phyloP scores from a whole-genome alignment of 108 stramenopile genomes.

The Seminavis robusta region DNA sequence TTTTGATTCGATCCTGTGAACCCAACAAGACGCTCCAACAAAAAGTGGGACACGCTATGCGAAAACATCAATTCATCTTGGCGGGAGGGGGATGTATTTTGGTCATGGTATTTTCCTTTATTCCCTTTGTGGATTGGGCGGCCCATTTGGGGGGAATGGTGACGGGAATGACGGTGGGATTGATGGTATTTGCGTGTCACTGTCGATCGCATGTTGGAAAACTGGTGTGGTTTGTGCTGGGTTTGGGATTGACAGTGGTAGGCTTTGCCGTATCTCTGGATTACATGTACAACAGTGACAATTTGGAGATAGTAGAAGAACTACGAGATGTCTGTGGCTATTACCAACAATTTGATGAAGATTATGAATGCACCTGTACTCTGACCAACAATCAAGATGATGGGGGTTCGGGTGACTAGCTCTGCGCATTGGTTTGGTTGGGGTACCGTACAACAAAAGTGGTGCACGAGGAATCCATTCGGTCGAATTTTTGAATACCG shows the following conservation, averaged over 20 bases:
- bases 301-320: conserved; percentile 53
- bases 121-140: conserved; percentile 83
- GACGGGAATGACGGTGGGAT: conserved; percentile 58
- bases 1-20: conserved; percentile 19
- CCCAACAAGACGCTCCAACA: no score
- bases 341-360: conserved; percentile 66
- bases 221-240: conserved; percentile 53
- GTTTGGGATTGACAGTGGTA: conserved; percentile 34
- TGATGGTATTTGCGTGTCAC: conserved; percentile 50
- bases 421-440: no score
- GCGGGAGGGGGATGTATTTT: no score
- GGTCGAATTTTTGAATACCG: no score
- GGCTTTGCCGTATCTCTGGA: conserved; percentile 33
- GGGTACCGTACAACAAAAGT: no score
- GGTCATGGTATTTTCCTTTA: no score
- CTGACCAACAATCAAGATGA: no score
- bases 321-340: conserved; percentile 73
- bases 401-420: no score
- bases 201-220: no score
- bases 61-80: no score
- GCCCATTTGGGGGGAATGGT: conserved; percentile 70
- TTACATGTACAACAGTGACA: conserved; percentile 54
- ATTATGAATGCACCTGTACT: conserved; percentile 69
- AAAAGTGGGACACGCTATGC: no score
- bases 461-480: no score